Base-by-base conservation (phyloP, 2,329 filamentous ascomycete genomes). In the Hymenoscyphus fructigenus region DNA sequence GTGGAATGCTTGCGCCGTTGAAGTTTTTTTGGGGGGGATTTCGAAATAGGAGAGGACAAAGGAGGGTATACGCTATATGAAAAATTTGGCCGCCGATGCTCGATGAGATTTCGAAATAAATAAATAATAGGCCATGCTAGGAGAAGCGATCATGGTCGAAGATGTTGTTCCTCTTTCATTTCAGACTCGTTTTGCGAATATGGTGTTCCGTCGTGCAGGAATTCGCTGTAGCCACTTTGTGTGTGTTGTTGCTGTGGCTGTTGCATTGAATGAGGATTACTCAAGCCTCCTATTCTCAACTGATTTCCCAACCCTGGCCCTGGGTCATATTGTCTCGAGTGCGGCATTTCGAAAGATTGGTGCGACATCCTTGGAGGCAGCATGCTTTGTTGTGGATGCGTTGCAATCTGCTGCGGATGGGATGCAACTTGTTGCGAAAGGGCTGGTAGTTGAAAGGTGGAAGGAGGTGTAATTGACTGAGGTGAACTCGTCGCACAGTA, bases 401-500 rank as follows among this genome's bases (percentile, higher is more conserved):
- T 26, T 12, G 47, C 12, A 50, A 50, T 10, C 23, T 50, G 47
- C 23, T 50, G 47, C 20, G 47, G 20, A 26, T 50, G 47, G 20
- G 47, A 50, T 3, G 47, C 36, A 14, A 65, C 38, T 26, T 60
- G 61, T 1, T 66, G 68, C 9, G 66, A 63, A 23, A 50, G 47
- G 26, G 47, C 47, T 50, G 71, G 69, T 15, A 70, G 65, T 53
- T 70, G 70, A 60, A 63, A 66, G 44, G 64, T n/a, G 20, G 58
- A 61, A 32, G 57, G 29, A 15, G 63, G 53, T 28, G 66, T 29
- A 20, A 63, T 60, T 28, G 70, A 57, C 56, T 73, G 69, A 12
- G 72, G 68, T 15, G 70, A 71, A 47, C 59, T 62, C 5, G 70
- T 67, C 3, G 66, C 61, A 44, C 69, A 72, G 38, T 63, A 71